These are phyloP conservation scores for Lagenidium sp. DNA, from an alignment of 352 stramenopile species.

Conservation along the genomic window DNA sequence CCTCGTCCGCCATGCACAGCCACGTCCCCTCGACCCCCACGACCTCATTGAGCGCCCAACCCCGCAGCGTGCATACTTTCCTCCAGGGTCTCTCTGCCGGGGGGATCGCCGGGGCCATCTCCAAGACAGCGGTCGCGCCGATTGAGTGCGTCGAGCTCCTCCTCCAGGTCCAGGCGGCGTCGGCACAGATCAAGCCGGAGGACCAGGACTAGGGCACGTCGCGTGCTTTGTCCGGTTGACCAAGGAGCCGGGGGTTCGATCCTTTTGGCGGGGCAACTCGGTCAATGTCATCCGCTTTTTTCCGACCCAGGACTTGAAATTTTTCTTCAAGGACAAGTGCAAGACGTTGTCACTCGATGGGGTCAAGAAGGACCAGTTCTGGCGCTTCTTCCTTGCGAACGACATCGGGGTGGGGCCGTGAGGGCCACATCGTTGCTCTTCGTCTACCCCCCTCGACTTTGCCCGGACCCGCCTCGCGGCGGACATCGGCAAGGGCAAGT, in stretches of 20 bases:
- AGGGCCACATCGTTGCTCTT: constrained; percentile 95
- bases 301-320: constrained; percentile 90
- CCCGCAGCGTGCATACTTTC: constrained; percentile 45
- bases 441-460: constrained; percentile 98
- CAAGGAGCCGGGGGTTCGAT: constrained; percentile 81
- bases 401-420: constrained; percentile 94
- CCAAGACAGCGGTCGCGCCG: constrained; percentile 87
- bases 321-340: constrained; percentile 93
- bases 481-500: constrained; percentile 96
- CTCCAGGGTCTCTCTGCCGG: constrained; percentile 77
- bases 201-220: constrained; percentile 88
- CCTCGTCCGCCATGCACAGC: too few species aligned
- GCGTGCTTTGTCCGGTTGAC: constrained; percentile 88
- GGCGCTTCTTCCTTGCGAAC: constrained; percentile 98
- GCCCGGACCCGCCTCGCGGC: constrained; percentile 97
- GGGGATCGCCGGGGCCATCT: constrained; percentile 82
- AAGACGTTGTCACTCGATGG: constrained; percentile 85
- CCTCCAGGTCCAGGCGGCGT: constrained; percentile 87
- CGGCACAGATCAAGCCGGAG: constrained; percentile 87
- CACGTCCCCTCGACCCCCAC: too few species aligned
- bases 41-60: too few species aligned
- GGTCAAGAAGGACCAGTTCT: constrained; percentile 95
- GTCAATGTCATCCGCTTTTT: constrained; percentile 93
- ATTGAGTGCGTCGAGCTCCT: constrained; percentile 91
- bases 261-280: constrained; percentile 89